These are phyloP conservation scores for Clonostachys rhizophaga DNA, from an alignment of 2,329 filamentous ascomycete species.

Conservation along the genomic window DNA sequence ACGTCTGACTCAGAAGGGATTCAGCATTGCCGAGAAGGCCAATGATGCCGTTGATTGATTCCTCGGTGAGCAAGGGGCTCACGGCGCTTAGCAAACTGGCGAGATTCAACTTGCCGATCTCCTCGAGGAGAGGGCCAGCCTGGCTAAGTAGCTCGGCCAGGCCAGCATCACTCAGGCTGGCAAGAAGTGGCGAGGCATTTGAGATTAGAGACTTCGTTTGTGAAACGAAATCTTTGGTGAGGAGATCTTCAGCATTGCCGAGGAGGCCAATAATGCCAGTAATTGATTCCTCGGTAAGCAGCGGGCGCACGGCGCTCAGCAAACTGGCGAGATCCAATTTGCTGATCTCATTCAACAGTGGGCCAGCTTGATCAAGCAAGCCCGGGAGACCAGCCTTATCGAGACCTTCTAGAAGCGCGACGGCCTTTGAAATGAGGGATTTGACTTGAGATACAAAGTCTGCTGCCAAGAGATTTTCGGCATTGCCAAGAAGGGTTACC, in stretches of 20 bases:
- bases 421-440: conserved; percentile 25
- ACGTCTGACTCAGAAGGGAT: conserved; percentile 25
- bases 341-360: conserved; percentile 14
- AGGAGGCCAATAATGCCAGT: conserved; percentile 17
- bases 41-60: conserved; percentile 17
- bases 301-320: conserved; percentile 15
- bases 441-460: conserved; percentile 22
- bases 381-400: conserved; percentile 34
- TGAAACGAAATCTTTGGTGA: conserved; percentile 13
- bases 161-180: conserved; percentile 21
- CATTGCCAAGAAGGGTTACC: conserved; percentile 25
- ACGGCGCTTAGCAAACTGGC: conserved; percentile 15
- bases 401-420: conserved; percentile 23
- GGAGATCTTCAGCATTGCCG: conserved; percentile 18
- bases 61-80: conserved; percentile 15
- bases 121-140: conserved; percentile 16
- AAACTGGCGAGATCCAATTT: conserved; percentile 22
- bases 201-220: conserved; percentile 8
- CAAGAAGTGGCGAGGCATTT: conserved; percentile 14
- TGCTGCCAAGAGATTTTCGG: conserved; percentile 24
- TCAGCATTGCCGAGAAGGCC: conserved; percentile 30
- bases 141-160: conserved; percentile 10
- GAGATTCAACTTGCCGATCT: conserved; percentile 23
- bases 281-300: conserved; percentile 19
- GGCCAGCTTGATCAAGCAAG: conserved; percentile 17